phyloP scores from a whole-genome alignment of 495 filamentous ascomycete species.

The Polyplosphaeria fusca region DNA sequence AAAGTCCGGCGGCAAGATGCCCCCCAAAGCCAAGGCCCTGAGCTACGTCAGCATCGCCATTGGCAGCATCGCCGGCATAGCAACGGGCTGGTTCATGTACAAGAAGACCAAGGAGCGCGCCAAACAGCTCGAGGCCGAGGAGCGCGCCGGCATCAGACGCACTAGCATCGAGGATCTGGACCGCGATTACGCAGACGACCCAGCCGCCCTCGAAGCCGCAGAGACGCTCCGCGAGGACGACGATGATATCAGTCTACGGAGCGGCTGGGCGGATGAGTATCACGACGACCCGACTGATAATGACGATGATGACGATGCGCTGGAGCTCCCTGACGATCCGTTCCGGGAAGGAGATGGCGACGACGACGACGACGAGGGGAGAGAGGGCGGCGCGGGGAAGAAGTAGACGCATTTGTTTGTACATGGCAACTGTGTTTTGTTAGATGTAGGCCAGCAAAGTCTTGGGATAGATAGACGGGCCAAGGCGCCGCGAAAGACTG shows the following conservation, averaged over 20 bases:
- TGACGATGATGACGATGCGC: conserved; percentile 37
- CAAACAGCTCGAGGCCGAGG: conserved; percentile 78
- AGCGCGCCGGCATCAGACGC: conserved; percentile 52
- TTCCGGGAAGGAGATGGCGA: conserved; percentile 41
- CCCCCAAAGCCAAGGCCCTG: conserved; percentile 61
- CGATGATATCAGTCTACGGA: conserved; percentile 61
- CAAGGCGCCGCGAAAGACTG: not conserved
- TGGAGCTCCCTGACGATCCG: conserved; percentile 41
- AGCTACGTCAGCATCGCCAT: conserved; percentile 81
- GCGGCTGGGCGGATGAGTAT: conserved; percentile 41
- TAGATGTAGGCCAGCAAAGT: not conserved
- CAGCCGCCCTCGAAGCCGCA: conserved; percentile 35
- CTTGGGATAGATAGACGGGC: not conserved
- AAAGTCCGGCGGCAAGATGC: conserved; percentile 59
- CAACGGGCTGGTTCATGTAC: conserved; percentile 84
- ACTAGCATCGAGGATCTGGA: conserved; percentile 21
- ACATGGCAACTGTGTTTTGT: not conserved
- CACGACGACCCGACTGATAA: conserved; percentile 42
- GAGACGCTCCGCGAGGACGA: conserved; percentile 44
- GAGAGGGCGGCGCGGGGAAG: conserved; percentile 4
- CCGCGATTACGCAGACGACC: conserved; percentile 42
- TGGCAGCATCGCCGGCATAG: conserved; percentile 63
- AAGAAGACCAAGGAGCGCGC: conserved; percentile 75
- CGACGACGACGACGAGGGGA: conserved; percentile 21
- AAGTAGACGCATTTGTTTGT: not conserved